Evolutionary conservation across 345 rosid genomes (phyloP), one percentile per base, ranked within the genome.

Genomic region (Noccaea caerulescens): DNA sequence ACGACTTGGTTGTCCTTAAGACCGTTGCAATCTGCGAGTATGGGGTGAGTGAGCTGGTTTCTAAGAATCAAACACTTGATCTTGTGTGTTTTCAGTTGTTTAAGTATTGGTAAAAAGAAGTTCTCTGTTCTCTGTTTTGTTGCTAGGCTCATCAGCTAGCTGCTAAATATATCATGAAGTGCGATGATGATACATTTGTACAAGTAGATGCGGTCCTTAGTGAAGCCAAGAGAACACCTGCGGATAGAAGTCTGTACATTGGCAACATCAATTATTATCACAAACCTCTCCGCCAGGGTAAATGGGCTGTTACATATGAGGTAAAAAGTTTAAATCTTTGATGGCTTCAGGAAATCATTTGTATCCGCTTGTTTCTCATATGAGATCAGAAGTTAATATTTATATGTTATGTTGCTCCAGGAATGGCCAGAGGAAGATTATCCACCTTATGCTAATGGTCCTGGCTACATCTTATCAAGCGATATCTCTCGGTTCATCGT

Each of bases 371-470:
- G 41, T 49, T 7, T 11, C 77, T 49, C 59, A 16, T 63, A 11
- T 36, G 65, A 52, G 44, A 8, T 13, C 57, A 25, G 1, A 59
- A 39, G 10, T 64, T 38, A 10, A 30, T 38, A 1, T 10, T 49
- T 8, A 30, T 7, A 3, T 30, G 39, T 14, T 14, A 4, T 14
- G 36, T 4, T 45, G 4, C 32, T 5, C 34, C 74, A 92, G 98
- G 98, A 92, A 73, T 89, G 96, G 96, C 94, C 91, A 10, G 94
- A 86, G 72, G 94, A 92, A 85, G 98, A 84, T 41, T 89, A 92
- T 81, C 98, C 98, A 37, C 94, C 92, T 43, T 89, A 87, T 70
- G 96, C 98, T 43, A 92, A 92, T 65, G 96, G 98, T 8, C 98
- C 98, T 1, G 96, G 96, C 64, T 92, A 92, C 71, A 80, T 92